A percentile compares a stretch with the other conserved stretches of the same genome.
Evolutionary conservation across 768 basidiomycete genomes (phyloP).

Genomic region (Termitomyces sp.): DNA sequence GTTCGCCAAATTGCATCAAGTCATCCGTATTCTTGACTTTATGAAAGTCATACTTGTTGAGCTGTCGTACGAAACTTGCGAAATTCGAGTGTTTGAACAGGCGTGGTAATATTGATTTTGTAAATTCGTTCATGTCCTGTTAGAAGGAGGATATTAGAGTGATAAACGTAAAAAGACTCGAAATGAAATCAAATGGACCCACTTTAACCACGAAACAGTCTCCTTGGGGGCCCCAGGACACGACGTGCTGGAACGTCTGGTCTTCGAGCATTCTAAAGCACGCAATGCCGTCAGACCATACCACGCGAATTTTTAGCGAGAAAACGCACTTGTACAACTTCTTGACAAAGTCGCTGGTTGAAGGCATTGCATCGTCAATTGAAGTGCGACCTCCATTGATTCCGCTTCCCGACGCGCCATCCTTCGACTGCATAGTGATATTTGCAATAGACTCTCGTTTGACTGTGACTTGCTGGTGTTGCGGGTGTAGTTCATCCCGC

Average conservation of each 20-base stretch:
- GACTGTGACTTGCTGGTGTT: constrained; percentile 6
- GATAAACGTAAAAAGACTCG: too few relatives aligned
- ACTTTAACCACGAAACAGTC: constrained; percentile 91
- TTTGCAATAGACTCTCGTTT: constrained; percentile 20
- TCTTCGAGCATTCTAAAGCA: constrained; percentile 82
- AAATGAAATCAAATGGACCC: constrained; percentile 2
- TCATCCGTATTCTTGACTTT: constrained; percentile 92
- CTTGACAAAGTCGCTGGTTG: constrained; percentile 93
- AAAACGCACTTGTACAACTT: constrained; percentile 80
- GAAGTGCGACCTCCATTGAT: constrained; percentile 6
- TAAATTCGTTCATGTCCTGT: constrained; percentile 93
- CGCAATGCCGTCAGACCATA: neutral
- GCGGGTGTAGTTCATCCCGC: constrained; percentile 34
- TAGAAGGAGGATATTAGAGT: too few relatives aligned
- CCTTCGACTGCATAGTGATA: constrained; percentile 6
- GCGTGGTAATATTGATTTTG: constrained; percentile 82
- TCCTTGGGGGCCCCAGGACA: constrained; percentile 80
- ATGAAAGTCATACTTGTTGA: constrained; percentile 97
- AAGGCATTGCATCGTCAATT: constrained; percentile 73
- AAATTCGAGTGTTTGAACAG: constrained; percentile 97
- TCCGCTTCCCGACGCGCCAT: neutral
- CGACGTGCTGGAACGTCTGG: constrained; percentile 62
- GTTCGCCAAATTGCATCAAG: constrained; percentile 61
- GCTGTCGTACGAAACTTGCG: constrained; percentile 86
- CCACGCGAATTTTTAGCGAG: neutral